Evolutionary conservation across 2,329 filamentous ascomycete species (phyloP).

Genomic region (Exophiala calicioides): DNA sequence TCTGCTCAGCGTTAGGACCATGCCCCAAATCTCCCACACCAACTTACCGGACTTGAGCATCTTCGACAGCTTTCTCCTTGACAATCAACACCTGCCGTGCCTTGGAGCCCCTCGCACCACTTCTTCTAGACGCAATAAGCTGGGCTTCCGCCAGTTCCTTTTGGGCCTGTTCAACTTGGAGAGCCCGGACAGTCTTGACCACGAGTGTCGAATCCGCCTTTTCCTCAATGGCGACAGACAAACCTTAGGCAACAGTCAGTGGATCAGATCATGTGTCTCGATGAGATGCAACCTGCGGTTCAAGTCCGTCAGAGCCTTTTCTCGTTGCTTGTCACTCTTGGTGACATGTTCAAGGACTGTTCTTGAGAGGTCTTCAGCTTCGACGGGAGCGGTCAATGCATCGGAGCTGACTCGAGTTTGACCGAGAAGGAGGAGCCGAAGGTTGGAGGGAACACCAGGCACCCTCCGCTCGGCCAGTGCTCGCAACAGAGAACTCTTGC

Average conservation of each 20-base stretch:
- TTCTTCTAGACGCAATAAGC: conserved; percentile 72
- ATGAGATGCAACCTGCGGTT: conserved; percentile 46
- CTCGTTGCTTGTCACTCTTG: conserved; percentile 49
- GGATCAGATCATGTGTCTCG: neutral
- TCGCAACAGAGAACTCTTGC: conserved; percentile 75
- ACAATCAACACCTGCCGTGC: conserved; percentile 73
- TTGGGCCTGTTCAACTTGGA: conserved; percentile 64
- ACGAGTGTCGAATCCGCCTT: conserved; percentile 58
- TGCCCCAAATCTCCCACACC: neutral
- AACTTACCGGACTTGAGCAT: conserved; percentile 56
- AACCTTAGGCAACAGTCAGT: conserved; percentile 40
- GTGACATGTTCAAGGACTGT: conserved; percentile 70
- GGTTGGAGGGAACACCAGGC: conserved; percentile 69
- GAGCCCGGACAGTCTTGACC: conserved; percentile 60
- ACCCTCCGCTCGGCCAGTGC: conserved; percentile 78
- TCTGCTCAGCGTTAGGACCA: conserved; percentile 6
- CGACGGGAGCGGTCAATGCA: conserved; percentile 36
- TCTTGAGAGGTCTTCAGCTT: conserved; percentile 28
- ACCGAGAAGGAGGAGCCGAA: conserved; percentile 67
- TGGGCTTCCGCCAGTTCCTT: conserved; percentile 67
- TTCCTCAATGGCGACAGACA: conserved; percentile 62
- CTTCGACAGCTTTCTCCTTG: conserved; percentile 66
- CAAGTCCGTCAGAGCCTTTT: conserved; percentile 62
- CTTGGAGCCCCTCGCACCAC: conserved; percentile 72
- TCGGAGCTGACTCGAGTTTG: conserved; percentile 53